phyloP scores from a whole-genome alignment of 2,329 filamentous ascomycete genomes.

The Dactylella cylindrospora region DNA sequence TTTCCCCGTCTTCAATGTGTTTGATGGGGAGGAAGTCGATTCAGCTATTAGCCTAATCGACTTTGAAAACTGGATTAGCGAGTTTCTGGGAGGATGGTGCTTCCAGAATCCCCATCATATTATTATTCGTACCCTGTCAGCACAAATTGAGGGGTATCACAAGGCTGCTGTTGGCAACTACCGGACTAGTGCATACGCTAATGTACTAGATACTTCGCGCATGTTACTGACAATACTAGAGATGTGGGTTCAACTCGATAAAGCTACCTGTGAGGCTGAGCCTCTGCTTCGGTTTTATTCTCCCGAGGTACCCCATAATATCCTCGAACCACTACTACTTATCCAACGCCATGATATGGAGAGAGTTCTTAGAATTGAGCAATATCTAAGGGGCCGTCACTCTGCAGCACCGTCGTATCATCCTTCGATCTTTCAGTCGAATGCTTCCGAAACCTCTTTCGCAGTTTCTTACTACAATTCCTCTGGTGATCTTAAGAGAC shows the following conservation, averaged over 20 bases:
- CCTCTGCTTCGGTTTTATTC: conserved; percentile 56
- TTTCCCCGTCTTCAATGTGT: neutral
- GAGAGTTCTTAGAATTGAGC: conserved; percentile 56
- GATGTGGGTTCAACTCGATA: conserved; percentile 63
- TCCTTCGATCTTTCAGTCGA: conserved; percentile 52
- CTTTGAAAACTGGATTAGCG: conserved; percentile 47
- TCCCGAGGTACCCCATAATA: conserved; percentile 53
- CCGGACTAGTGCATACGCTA: conserved; percentile 38
- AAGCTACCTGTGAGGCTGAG: conserved; percentile 52
- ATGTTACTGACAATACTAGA: conserved; percentile 62
- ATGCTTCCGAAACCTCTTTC: conserved; percentile 53
- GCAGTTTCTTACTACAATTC: conserved; percentile 56
- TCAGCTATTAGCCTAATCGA: conserved; percentile 12
- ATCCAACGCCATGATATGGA: conserved; percentile 54
- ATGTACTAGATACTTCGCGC: conserved; percentile 57
- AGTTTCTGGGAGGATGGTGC: conserved; percentile 58
- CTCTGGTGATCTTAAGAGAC: conserved; percentile 53
- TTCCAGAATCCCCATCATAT: conserved; percentile 16
- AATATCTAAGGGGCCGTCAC: conserved; percentile 54
- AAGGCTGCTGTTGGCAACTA: conserved; percentile 50
- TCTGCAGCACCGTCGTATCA: conserved; percentile 23
- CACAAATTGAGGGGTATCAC: conserved; percentile 52
- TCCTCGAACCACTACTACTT: conserved; percentile 57
- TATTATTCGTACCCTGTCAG: conserved; percentile 42
- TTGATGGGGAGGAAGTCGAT: neutral